Percentiles rank a stretch among this genome's conserved stretches.
These are phyloP conservation scores for Phialemoniopsis sp. DNA, from an alignment of 2,329 filamentous ascomycete genomes.

Conservation along the genomic window DNA sequence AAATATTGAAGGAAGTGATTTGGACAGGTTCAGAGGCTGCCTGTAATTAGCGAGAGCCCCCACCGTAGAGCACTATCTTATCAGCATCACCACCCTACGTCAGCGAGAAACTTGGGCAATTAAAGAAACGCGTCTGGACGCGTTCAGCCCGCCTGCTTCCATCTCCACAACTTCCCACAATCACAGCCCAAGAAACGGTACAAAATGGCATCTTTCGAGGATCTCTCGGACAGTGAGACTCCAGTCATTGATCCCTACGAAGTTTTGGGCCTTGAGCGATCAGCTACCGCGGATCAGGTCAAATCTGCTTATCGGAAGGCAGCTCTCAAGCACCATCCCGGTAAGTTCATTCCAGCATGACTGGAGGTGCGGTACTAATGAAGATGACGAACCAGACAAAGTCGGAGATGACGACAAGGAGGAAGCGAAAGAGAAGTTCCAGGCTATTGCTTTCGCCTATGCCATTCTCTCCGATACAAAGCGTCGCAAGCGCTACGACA, in stretches of 20 bases:
- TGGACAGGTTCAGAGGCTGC: no score
- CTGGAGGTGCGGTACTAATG: not conserved
- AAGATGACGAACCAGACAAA: slow-evolving; percentile 59
- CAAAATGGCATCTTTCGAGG: slow-evolving; percentile 45
- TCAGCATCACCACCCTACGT: no score
- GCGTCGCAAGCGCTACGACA: slow-evolving; percentile 82
- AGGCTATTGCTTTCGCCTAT: slow-evolving; percentile 89
- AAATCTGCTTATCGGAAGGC: slow-evolving; percentile 90
- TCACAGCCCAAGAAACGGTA: not conserved
- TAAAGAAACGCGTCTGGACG: no score
- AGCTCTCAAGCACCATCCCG: slow-evolving; percentile 82
- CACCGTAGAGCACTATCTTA: no score
- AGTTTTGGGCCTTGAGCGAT: slow-evolving; percentile 66
- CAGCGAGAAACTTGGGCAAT: not conserved
- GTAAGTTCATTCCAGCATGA: slow-evolving; percentile 37
- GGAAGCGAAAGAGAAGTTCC: slow-evolving; percentile 75
- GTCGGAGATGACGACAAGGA: slow-evolving; percentile 63
- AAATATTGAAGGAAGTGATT: no score
- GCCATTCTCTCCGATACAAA: slow-evolving; percentile 81
- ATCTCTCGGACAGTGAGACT: slow-evolving; percentile 51
- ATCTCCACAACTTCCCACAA: slow-evolving; percentile 1
- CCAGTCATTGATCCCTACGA: slow-evolving; percentile 74
- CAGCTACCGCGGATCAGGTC: slow-evolving; percentile 73
- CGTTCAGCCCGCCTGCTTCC: not conserved
- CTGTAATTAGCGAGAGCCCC: no score